Evolutionary conservation across 148 eudicot species (phyloP), one percentile per base, ranked within the genome.

Genomic region (Rheum nobile): DNA sequence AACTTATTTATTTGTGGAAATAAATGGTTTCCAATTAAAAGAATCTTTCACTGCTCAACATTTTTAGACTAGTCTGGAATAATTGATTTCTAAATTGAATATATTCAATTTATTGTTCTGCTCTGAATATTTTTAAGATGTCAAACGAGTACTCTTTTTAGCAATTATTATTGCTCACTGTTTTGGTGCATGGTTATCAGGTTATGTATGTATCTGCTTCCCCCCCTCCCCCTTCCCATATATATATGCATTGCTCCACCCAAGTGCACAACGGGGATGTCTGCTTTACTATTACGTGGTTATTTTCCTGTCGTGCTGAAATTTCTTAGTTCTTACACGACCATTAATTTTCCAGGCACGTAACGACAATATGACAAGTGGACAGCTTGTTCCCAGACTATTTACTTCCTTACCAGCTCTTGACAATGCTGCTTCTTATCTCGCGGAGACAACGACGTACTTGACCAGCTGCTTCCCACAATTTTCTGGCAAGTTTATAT

Each of bases 371-470:
- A 75, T 52, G 72, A 77, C 85, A 72, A 83, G 84, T 78, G 88
- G 85, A 75, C 79, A 82, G 73, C 74, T 85, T 44, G 80, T 84
- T 46, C 87, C 90, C 67, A 88, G 77, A 75, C 78, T 91, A 32
- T 87, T 94, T 83, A 78, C 90, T 71, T 84, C 96, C 35, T 85
- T 91, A 73, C 98, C 96, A n/a, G 82, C 88, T 82, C 87, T 94
- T 44, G 83, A 79, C 52, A 89, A 80, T 46, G 97, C 96, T 75
- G 93, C 93, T 77, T 86, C 93, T n/a, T 89, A 87, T 89, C 78
- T 91, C 12, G 86, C 88, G 14, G 96, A 90, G 79, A 88, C 93
- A 39, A 91, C 96, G 32, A 84, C 94, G 29, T 86, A 75, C 52
- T 39, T 91, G 77, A 88, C 93, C 52, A 80, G 91, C 69, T 89